Evolutionary conservation across 2,329 filamentous ascomycete species (phyloP), one percentile per base, ranked within the genome.

Genomic region (Lomentospora prolificans): DNA sequence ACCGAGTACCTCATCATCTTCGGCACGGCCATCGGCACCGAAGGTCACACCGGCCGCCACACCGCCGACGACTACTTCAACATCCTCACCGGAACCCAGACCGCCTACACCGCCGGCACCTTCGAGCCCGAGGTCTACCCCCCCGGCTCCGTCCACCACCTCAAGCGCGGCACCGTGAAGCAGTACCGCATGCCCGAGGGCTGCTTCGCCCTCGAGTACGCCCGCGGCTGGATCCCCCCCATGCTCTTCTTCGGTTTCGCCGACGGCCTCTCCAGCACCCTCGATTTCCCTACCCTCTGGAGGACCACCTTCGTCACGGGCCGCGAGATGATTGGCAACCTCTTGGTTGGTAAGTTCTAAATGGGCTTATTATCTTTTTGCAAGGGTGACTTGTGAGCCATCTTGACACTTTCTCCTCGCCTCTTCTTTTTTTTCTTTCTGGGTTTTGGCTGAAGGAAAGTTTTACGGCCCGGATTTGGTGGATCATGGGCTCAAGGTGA

Each of bases 11-110:
- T 95, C 62, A 94, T 95, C 69, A 84, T 95, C 72, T 95, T 94
- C 69, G 89, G 89, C 68, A 89, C 87, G 1, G 79, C 88, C 8
- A 72, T 91, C 62, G 90, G 90, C 63, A 95, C 90, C 10, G 90
- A 95, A 72, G 90, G 90, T 59, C 90, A 95, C 77, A 82, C 83
- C 1, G 90, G 90, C 60, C 87, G 90, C 53, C 90, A 95, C 78
- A 92, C 89, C 10, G 90, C 90, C 14, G 88, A 95, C 72, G 90
- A 96, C 76, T 96, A 94, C 78, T 96, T 96, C 78, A 82, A 91
- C 77, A 95, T 96, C 76, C 78, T 96, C 30, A 76, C 76, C 31
- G 90, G 90, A 63, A 82, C 84, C 63, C 85, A 95, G 72, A 77
- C 82, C 64, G 87, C 89, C 61, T 91, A 90, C 75, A 77, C 81